Base-by-base conservation (phyloP, 495 filamentous ascomycete species). In the Penicillium flavigenum region DNA sequence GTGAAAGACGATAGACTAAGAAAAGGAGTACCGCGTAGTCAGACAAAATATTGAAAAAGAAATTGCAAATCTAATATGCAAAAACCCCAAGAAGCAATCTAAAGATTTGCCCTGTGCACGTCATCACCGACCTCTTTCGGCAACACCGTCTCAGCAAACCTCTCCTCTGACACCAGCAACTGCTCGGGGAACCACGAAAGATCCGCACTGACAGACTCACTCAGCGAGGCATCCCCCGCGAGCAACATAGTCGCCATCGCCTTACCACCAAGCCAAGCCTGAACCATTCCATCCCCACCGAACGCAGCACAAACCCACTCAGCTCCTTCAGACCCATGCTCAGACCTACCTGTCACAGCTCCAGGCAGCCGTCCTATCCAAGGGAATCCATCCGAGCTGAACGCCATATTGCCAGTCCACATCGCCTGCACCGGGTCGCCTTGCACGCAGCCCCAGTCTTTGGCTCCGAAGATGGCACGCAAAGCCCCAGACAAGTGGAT, bases 341-440 rank as follows among this genome's bases (percentile, higher is more conserved):
- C 74, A 71, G 58, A 2, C 0, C 58, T 76, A 63, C 22, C 69
- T 69, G 65, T 71, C 14, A 77, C 57, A 4, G 71, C 68, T 0
- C 77, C 26, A 86, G 84, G 22, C 68, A 70, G 0, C 84, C 85
- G 17, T 89, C 88, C 84, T 79, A 92, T 87, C 83, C 86, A 92
- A 0, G 91, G 88, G 20, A 81, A 70, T 0, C 79, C 74, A 64
- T 94, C 91, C 0, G 84, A 71, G 29, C 78, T 85, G 66, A 86
- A 93, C 0, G 86, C 90, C 90, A 92, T 94, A 54, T 89, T 88
- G 0, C 91, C 91, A 0, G 86, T 88, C 91, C 91, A 96, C 65
- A 89, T 80, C 57, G 77, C 76, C 36, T 77, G 78, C 0, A 88
- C 81, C 10, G 71, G 48, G 32, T 88, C 68, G 51, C 75, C 65